Evolutionary conservation across 2,329 filamentous ascomycete genomes (phyloP).

Genomic region (Paraphoma chrysanthemicola): DNA sequence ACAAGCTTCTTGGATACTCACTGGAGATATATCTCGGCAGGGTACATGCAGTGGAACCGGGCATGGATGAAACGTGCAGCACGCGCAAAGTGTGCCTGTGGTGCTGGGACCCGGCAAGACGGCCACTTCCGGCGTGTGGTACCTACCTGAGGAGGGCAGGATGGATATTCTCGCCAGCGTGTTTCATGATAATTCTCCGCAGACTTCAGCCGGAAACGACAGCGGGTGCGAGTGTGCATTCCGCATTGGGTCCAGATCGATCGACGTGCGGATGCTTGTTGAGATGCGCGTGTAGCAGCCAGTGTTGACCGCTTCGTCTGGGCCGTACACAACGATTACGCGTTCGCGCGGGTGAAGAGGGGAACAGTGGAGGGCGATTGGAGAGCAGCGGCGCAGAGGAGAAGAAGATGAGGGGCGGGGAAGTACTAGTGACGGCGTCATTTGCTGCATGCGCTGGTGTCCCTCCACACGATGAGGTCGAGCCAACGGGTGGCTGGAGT

Average conservation of each 20-base stretch:
- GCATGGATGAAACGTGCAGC: not conserved
- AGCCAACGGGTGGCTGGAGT: slow-evolving; percentile 16
- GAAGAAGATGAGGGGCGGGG: slow-evolving; percentile 26
- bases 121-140: not conserved
- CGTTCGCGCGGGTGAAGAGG: slow-evolving; percentile 19
- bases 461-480: not conserved
- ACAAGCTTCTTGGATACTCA: not conserved
- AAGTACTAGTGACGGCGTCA: slow-evolving; percentile 14
- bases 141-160: not conserved
- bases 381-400: slow-evolving; percentile 2
- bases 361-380: slow-evolving; percentile 7
- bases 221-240: not conserved
- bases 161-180: not conserved
- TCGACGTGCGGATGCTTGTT: slow-evolving; percentile 11
- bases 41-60: not conserved
- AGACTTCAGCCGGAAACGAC: not conserved
- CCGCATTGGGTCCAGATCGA: not conserved
- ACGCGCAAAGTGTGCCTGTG: not conserved
- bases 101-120: not conserved
- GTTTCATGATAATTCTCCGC: not conserved
- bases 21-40: not conserved
- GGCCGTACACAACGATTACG: slow-evolving; percentile 16
- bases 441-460: slow-evolving; percentile 18
- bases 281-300: slow-evolving; percentile 18
- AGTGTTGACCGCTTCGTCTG: slow-evolving; percentile 10